phyloP scores from a whole-genome alignment of 768 basidiomycete species.

The Mycena crocata region DNA sequence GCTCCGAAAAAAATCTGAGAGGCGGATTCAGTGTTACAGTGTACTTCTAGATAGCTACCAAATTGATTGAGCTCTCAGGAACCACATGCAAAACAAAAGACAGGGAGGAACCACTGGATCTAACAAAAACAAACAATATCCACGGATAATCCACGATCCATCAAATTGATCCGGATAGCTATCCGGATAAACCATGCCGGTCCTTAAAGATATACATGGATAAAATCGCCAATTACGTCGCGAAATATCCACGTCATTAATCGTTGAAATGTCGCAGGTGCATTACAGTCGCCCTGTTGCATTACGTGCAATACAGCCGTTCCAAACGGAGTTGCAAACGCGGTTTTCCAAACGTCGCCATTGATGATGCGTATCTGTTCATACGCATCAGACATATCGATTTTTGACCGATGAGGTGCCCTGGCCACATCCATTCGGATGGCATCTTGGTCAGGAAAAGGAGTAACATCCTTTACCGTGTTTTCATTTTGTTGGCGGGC shows the following conservation, averaged over 20 bases:
- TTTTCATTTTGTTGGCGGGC: conserved; percentile 52
- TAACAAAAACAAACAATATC: too few relatives aligned
- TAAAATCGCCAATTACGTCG: conserved; percentile 48
- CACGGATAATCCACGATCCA: too few relatives aligned
- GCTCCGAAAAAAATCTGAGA: too few relatives aligned
- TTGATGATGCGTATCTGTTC: conserved; percentile 44
- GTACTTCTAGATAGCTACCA: too few relatives aligned
- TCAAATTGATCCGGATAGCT: too few relatives aligned
- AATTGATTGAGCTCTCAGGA: too few relatives aligned
- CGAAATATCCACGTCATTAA: conserved; percentile 55
- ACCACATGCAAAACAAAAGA: too few relatives aligned
- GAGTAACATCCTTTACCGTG: conserved; percentile 52
- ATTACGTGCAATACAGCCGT: neutral
- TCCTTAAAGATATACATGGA: conserved; percentile 60
- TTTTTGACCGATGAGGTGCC: conserved; percentile 40
- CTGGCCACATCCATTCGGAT: conserved; percentile 42
- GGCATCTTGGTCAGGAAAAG: conserved; percentile 29
- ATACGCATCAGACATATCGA: conserved; percentile 49
- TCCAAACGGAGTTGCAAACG: conserved; percentile 37
- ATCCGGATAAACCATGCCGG: too few relatives aligned
- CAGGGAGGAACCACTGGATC: too few relatives aligned
- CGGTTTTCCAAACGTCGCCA: conserved; percentile 38
- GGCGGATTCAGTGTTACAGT: too few relatives aligned
- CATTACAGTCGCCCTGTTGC: conserved; percentile 56
- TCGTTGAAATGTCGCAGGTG: conserved; percentile 56